phyloP scores from a whole-genome alignment of 345 rosid species.

The Eutrema yunnanense region DNA sequence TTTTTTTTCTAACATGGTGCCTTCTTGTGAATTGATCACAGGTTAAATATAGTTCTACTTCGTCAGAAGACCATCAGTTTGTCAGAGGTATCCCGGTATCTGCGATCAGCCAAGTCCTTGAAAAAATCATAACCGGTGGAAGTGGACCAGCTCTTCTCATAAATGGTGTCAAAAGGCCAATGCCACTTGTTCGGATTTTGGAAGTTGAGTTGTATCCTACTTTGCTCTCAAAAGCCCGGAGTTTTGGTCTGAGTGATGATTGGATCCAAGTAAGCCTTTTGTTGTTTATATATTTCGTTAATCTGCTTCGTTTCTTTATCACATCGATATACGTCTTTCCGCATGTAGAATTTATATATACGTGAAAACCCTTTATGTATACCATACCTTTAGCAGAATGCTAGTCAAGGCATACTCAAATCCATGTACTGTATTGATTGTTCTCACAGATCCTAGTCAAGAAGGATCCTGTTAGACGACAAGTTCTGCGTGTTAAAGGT shows the following conservation, averaged over 20 bases:
- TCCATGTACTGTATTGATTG: not conserved
- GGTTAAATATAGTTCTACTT: slow-evolving; percentile 61
- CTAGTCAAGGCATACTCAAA: not conserved
- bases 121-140: slow-evolving; percentile 62
- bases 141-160: slow-evolving; percentile 68
- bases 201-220: slow-evolving; percentile 92
- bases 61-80: slow-evolving; percentile 90
- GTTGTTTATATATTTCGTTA: not conserved
- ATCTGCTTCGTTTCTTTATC: not conserved
- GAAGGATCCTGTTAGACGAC: slow-evolving; percentile 82
- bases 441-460: slow-evolving; percentile 62
- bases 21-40: slow-evolving; percentile 33
- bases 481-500: slow-evolving; percentile 86
- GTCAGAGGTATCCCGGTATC: slow-evolving; percentile 82
- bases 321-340: not conserved
- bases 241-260: slow-evolving; percentile 75
- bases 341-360: not conserved
- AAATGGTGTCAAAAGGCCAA: slow-evolving; percentile 75
- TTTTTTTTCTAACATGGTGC: not conserved
- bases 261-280: slow-evolving; percentile 69
- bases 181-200: slow-evolving; percentile 85
- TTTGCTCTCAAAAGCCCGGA: slow-evolving; percentile 88
- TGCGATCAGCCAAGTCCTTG: slow-evolving; percentile 69
- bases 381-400: not conserved
- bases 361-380: not conserved